Evolutionary conservation across 2,329 filamentous ascomycete genomes (phyloP).

Genomic region (Colletotrichum melonis): DNA sequence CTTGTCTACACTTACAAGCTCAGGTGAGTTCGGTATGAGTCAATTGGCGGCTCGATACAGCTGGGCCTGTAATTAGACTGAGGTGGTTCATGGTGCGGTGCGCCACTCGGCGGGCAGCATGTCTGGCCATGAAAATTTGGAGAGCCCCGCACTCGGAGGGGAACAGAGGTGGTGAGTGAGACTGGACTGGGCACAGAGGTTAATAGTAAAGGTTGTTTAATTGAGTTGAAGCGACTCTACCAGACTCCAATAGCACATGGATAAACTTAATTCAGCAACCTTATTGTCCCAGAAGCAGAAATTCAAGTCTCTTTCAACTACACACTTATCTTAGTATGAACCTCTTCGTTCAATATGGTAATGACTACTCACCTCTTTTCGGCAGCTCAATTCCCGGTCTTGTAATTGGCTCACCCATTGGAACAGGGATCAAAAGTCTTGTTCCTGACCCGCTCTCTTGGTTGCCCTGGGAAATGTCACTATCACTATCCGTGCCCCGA

Average conservation of each 20-base stretch:
- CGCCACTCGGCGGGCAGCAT: conserved; percentile 6
- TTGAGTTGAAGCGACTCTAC: conserved; percentile 4
- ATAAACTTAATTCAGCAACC: not conserved
- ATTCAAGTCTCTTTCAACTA: not conserved
- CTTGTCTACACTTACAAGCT: conserved; percentile 5
- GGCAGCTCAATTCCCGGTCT: not conserved
- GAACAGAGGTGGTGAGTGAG: not conserved
- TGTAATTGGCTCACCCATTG: not conserved
- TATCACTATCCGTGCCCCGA: not conserved
- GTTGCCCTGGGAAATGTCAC: not conserved
- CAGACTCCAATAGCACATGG: not conserved
- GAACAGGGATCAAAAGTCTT: not conserved
- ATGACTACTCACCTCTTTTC: not conserved
- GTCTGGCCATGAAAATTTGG: conserved; percentile 28
- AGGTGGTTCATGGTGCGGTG: not conserved
- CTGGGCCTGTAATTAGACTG: not conserved
- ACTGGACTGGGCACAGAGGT: too few species aligned
- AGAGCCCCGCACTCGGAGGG: conserved; percentile 33
- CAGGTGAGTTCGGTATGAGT: conserved; percentile 13
- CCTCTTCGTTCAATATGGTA: not conserved
- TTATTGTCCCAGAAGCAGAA: not conserved
- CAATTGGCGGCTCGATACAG: conserved; percentile 3
- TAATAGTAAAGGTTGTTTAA: not conserved
- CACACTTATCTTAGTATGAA: not conserved
- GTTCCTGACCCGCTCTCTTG: not conserved